A percentile compares a stretch with the other conserved stretches of the same genome.
Evolutionary conservation across 371 early-diverging fungal genomes (phyloP).

Genomic region (Neoconidiobolus thromboides): DNA sequence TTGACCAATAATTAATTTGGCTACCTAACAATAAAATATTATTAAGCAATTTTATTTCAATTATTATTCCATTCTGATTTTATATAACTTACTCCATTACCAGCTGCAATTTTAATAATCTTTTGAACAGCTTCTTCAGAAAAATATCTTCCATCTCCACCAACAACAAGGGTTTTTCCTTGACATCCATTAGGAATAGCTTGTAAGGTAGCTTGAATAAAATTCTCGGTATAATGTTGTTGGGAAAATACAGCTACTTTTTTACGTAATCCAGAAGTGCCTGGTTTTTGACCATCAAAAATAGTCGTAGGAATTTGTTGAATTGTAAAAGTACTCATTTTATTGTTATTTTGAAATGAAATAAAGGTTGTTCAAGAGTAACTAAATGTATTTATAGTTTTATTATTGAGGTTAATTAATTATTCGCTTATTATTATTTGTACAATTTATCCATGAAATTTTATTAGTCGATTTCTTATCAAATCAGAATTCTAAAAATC

Average conservation of each 20-base stretch:
- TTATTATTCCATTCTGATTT: neutral
- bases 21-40: constrained; percentile 25
- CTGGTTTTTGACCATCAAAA: constrained; percentile 82
- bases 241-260: constrained; percentile 91
- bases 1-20: constrained; percentile 76
- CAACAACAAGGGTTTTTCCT: constrained; percentile 75
- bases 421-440: too few species aligned
- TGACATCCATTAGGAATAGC: constrained; percentile 65
- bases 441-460: too few species aligned
- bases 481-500: too few species aligned
- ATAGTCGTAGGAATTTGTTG: too few species aligned
- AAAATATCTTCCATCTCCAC: constrained; percentile 93
- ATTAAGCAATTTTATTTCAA: neutral
- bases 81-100: constrained; percentile 44
- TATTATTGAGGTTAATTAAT: too few species aligned
- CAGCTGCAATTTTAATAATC: constrained; percentile 73
- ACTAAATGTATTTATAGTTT: too few species aligned
- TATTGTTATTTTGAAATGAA: too few species aligned
- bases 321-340: too few species aligned
- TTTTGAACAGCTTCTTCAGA: constrained; percentile 67
- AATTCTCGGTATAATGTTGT: constrained; percentile 86
- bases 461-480: too few species aligned
- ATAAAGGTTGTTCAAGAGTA: too few species aligned
- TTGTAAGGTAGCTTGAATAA: constrained; percentile 63
- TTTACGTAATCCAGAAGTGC: constrained; percentile 90